Conservation (phyloP, 1,284 basidiomycete genomes). For the Malassezia sympodialis region DNA sequence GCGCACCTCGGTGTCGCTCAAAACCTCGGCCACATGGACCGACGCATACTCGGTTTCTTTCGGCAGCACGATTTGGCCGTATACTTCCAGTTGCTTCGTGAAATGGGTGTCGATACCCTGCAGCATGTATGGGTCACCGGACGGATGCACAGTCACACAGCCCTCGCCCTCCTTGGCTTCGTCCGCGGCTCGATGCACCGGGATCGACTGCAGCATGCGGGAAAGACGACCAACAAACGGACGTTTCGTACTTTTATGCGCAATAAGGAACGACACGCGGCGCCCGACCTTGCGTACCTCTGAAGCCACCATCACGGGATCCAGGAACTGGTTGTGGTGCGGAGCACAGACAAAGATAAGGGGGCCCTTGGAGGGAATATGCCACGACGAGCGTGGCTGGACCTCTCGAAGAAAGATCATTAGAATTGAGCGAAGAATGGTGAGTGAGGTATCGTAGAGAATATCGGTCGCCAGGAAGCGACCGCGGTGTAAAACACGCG, state of each 20-base stretch:
- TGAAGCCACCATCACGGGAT: conserved; percentile 76
- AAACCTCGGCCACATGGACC: conserved; percentile 75
- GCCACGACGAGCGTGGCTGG: conserved; percentile 78
- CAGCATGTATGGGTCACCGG: conserved; percentile 55
- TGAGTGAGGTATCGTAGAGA: conserved; percentile 48
- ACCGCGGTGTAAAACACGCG: conserved; percentile 27
- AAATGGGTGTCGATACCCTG: conserved; percentile 74
- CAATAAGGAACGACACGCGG: conserved; percentile 77
- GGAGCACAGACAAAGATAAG: conserved; percentile 94
- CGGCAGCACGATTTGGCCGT: conserved; percentile 78
- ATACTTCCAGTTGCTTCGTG: conserved; percentile 62
- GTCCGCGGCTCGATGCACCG: conserved; percentile 85
- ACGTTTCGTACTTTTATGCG: conserved; percentile 81
- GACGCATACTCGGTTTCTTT: conserved; percentile 67
- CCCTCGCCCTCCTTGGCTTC: conserved; percentile 71
- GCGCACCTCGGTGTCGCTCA: conserved; percentile 69
- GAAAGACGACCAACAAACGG: conserved; percentile 73
- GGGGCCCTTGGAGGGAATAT: conserved; percentile 78
- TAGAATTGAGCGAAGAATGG: conserved; percentile 63
- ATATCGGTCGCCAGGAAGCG: conserved; percentile 43
- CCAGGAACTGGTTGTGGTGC: conserved; percentile 95
- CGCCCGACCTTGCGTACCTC: conserved; percentile 76
- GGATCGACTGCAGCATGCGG: conserved; percentile 63
- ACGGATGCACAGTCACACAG: conserved; percentile 59
- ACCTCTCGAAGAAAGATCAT: conserved; percentile 97